Evolutionary conservation across 140 eudicot species (phyloP).

Genomic region (Flaveria floridana): DNA sequence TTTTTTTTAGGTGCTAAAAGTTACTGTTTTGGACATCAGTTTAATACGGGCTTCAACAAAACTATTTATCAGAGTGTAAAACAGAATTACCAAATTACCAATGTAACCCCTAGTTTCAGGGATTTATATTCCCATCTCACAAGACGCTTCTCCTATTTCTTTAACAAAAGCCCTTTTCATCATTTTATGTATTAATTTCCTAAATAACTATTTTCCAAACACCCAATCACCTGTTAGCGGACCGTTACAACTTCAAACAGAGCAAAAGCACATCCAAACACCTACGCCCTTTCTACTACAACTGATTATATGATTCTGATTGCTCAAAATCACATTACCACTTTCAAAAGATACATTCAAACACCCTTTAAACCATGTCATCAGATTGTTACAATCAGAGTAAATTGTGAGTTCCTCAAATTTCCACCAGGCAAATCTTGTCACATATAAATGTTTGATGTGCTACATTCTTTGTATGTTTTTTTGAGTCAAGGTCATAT

Average conservation of each 20-base stretch:
- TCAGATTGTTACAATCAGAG: not conserved
- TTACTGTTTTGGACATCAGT: not conserved
- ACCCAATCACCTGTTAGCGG: not conserved
- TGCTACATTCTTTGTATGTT: not conserved
- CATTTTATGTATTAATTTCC: not conserved
- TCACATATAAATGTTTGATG: not conserved
- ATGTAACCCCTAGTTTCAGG: not conserved
- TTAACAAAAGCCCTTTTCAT: too few species aligned
- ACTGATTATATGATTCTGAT: not conserved
- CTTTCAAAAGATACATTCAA: not conserved
- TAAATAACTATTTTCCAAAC: too few species aligned
- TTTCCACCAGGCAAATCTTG: not conserved
- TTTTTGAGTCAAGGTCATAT: constrained; percentile 59
- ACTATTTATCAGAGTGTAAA: not conserved
- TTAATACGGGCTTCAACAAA: not conserved
- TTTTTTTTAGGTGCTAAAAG: not conserved
- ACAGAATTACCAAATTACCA: not conserved
- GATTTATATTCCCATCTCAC: not conserved
- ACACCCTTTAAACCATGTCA: not conserved
- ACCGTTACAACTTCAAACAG: not conserved
- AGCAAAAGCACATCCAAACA: not conserved
- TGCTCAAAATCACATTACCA: not conserved
- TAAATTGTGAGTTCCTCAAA: too few species aligned
- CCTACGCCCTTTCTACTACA: not conserved
- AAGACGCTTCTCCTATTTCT: not conserved